These are phyloP conservation scores for Phytophthora melonis DNA, from an alignment of 352 stramenopile genomes.

Conservation along the genomic window DNA sequence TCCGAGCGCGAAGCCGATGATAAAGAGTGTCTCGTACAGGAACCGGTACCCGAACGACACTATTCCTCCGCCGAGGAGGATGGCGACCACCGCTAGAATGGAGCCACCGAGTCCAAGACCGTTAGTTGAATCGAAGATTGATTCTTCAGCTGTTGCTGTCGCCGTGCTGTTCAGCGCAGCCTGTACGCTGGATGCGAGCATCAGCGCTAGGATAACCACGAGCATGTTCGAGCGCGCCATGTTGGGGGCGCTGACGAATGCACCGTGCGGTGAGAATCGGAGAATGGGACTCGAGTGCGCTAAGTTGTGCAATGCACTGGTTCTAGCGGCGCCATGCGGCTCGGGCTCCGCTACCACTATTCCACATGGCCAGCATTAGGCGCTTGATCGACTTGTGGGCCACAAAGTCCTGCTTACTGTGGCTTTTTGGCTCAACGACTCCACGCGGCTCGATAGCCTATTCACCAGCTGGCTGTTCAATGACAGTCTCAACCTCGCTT, in stretches of 20 bases:
- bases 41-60: constrained; percentile 44
- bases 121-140: constrained; percentile 42
- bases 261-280: constrained; percentile 18
- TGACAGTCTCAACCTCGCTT: constrained; percentile 9
- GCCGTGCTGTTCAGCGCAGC: constrained; percentile 16
- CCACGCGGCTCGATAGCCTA: constrained; percentile 13
- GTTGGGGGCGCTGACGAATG: background rate
- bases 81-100: constrained; percentile 43
- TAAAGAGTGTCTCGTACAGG: constrained; percentile 45
- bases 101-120: constrained; percentile 30
- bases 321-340: constrained; percentile 31
- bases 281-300: constrained; percentile 14
- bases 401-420: constrained; percentile 17
- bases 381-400: constrained; percentile 9
- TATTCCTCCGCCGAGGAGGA: constrained; percentile 41
- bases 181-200: constrained; percentile 20
- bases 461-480: constrained; percentile 21
- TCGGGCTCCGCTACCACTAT: constrained; percentile 30
- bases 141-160: constrained; percentile 12
- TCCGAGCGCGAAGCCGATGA: constrained; percentile 38
- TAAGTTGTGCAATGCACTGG: constrained; percentile 15
- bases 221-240: constrained; percentile 28
- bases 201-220: constrained; percentile 19
- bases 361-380: constrained; percentile 30
- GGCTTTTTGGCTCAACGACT: constrained; percentile 23